Evolutionary conservation across 305 asterid genomes (phyloP).

Genomic region (Solanum aculeatissimum): DNA sequence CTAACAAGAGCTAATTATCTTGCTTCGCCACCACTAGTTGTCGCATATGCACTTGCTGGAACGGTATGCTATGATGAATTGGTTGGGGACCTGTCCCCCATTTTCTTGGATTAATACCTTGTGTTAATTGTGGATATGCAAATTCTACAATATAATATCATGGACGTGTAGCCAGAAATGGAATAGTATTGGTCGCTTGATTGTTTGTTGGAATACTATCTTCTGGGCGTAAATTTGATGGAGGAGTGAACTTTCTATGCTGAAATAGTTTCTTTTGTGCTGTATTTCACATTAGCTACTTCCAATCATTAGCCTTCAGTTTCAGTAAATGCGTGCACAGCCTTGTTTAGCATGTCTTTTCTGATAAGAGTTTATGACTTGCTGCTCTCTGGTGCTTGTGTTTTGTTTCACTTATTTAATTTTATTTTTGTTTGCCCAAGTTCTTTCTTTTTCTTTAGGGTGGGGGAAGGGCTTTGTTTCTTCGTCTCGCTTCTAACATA

Average conservation of each 20-base stretch:
- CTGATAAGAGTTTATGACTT: background rate
- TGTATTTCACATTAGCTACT: background rate
- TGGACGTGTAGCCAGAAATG: too few species aligned
- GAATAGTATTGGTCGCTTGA: too few species aligned
- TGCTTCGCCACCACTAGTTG: slow-evolving; percentile 78
- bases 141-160: background rate
- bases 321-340: background rate
- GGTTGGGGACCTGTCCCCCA: background rate
- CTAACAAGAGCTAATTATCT: slow-evolving; percentile 85
- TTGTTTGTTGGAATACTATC: background rate
- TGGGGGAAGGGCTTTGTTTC: background rate
- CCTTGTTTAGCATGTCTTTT: background rate
- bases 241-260: background rate
- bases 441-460: background rate
- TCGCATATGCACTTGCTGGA: slow-evolving; percentile 92
- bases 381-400: background rate
- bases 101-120: background rate
- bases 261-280: background rate
- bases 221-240: background rate
- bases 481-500: background rate
- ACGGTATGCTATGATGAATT: slow-evolving; percentile 39
- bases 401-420: background rate
- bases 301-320: background rate
- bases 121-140: background rate
- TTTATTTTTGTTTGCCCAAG: background rate